Evolutionary conservation across 441 rosid genomes (phyloP), one percentile per base, ranked within the genome.

Genomic region (Populus hybrid): DNA sequence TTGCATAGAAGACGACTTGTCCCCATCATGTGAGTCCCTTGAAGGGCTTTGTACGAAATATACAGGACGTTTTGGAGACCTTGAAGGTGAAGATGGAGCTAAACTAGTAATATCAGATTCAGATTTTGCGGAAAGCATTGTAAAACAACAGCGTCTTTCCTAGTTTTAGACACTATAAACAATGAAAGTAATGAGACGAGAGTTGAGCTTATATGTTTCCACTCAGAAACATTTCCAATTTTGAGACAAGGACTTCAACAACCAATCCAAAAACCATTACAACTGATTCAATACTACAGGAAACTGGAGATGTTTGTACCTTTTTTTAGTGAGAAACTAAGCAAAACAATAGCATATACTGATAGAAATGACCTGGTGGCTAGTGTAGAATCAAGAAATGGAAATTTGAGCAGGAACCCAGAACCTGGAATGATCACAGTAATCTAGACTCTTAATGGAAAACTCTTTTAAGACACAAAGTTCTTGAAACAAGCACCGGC

Each of bases 41-140:
- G 97, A 92, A 38, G 97, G 98, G 83, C 94, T 91, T 80, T 92
- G 96, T 21, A 90, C 95, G 83, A 77, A 94, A 78, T 92, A 94
- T 8, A 83, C 81, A 14, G 85, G 86, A 64, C 88, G 91, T 80
- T 91, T 92, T 2, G 98, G 92, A 50, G 93, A 91, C 83, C 90
- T 71, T 34, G 84, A 81, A 5, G 92, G 88, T 7, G 93, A 89
- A 5, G 98, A 92, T 65, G 94, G 89, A 57, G 90, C 94, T 9
- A 88, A 80, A 79, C 94, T 90, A n/a, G 93, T 88, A 67, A 89
- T 79, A 81, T 92, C 94, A 32, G 96, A 94, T 35, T 94, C 97
- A 6, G 94, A 90, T 78, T 89, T 92, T 35, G 85, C 71, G 1
- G 86, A 83, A 69, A 67, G 75, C 86, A 81, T 78, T 73, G 71